Evolutionary conservation across 73 alveolate genomes (phyloP), one percentile per base, ranked within the genome.

Genomic region (Durusdinium trenchii): DNA sequence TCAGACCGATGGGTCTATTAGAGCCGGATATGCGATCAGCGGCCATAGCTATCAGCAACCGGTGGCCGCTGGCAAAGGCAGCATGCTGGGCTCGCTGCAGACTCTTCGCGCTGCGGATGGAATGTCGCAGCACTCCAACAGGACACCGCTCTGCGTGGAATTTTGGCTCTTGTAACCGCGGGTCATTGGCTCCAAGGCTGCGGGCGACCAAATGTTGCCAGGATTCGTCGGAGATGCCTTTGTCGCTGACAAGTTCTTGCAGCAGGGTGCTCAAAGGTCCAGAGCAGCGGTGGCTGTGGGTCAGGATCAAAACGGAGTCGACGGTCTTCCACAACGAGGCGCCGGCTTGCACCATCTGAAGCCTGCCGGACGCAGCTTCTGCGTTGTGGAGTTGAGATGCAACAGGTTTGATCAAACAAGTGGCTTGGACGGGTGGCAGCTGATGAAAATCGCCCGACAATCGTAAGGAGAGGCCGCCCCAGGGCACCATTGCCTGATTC

Each of bases 391-490:
- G 76, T 35, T 62, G 23, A 10, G 83, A 3, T 7, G 50, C 16
- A 71, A 71, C 50, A 1, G 86, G 86, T 57, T 42, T 6, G 60
- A 75, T 75, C 16, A 75, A 20, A 42, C 86, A 75, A 7, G 52
- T 5, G 1, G 86, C 86, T 1, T 36, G 40, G 36, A 75, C 86
- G 28, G 86, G 86, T 28, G 57, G 86, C 54, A 75, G 57, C 42
- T 75, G 86, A 42, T 79, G 90, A 47, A 79, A 79, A 46, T 79
- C 90, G 47, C 90, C 90, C 12, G 69, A 12, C 47, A 79, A 48
- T 3, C 67, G 62, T 18, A 79, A 7, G 32, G 90, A 18, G 18
- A 45, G 43, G 64, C 90, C 90, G 6, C 69, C 90, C 90, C 90
- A 79, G 18, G 26, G 32, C 7, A 46, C 28, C 3, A 47, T 47